Percentiles rank a stretch among this genome's conserved stretches.
Evolutionary conservation across 2,329 filamentous ascomycete genomes (phyloP).

Genomic region (Aspergillus texensis): DNA sequence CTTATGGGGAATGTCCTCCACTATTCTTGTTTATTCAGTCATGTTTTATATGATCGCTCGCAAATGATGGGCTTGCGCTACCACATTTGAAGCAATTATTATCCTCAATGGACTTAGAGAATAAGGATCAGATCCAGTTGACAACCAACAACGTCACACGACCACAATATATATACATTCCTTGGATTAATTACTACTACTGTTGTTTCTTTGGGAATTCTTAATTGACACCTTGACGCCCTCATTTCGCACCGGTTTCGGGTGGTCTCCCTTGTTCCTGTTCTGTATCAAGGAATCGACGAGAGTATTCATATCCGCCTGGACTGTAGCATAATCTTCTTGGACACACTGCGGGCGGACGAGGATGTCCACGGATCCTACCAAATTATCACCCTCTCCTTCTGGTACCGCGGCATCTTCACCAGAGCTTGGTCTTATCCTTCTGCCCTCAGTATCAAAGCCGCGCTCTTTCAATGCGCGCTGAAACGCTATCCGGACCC

Average conservation of each 20-base stretch:
- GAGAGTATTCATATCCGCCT: constrained; percentile 20
- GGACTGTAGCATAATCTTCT: constrained; percentile 17
- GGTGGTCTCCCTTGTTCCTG: not conserved
- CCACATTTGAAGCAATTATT: not conserved
- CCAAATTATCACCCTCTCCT: constrained; percentile 28
- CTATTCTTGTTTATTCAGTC: not conserved
- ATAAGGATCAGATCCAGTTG: not conserved
- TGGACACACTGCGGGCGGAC: constrained; percentile 15
- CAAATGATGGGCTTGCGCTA: not conserved
- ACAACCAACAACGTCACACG: not conserved
- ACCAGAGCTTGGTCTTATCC: constrained; percentile 12
- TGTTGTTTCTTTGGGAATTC: not conserved
- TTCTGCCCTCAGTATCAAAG: constrained; percentile 41
- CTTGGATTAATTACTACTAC: not conserved
- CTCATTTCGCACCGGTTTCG: not conserved
- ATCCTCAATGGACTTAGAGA: not conserved
- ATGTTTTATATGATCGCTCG: not conserved
- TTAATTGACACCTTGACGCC: not conserved
- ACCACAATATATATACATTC: not conserved
- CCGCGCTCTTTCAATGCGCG: constrained; percentile 51
- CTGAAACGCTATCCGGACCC: constrained; percentile 49
- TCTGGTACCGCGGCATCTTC: not conserved
- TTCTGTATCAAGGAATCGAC: constrained; percentile 19
- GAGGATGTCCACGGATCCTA: constrained; percentile 41
- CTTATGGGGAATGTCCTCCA: not conserved